Evolutionary conservation across 108 stramenopile genomes (phyloP), one percentile per base, ranked within the genome.

Genomic region (Hondaea fermentalgiana): DNA sequence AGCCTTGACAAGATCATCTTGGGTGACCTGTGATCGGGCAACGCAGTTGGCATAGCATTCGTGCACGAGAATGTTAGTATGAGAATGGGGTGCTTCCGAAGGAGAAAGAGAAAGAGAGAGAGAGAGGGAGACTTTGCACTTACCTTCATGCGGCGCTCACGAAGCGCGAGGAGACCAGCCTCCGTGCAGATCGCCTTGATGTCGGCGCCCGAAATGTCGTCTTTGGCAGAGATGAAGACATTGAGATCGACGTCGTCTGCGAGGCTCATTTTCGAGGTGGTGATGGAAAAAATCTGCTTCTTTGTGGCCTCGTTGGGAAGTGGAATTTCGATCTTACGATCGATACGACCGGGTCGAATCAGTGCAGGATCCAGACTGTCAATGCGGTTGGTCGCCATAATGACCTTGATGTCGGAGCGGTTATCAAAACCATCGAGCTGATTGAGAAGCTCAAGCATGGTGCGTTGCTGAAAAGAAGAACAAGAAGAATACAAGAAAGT

Each of bases 361-460:
- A 99, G 91, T 21, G 99, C 99, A 5, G 99, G 99, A 92, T 99
- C 99, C 45, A 99, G 92, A n/a, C 92, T 93, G 90, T 99, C 99
- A 90, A 98, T 98, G 89, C 96, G 96, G 92, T 99, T 99, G 44
- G 99, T 99, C 29, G 99, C 99, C 99, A 98, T 98, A 91, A 99
- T 98, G 89, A 99, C 98, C 95, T 99, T 99, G 90, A 99, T 98
- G 88, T 98, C 98, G 3, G 97, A 96, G 8, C 98, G 94, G 91
- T 98, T 98, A 87, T 98, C 99, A 90, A 99, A 99, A 10, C 99
- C 99, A 91, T 99, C 99, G 60, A 99, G 94, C 93, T 99, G 99
- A 93, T 98, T 98, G 58, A 99, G 93, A 2, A 99, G 95, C 92
- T 99, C 99, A 60, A 99, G 94, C 99, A 99, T 99, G 44, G 99